A percentile compares a stretch with the other conserved stretches of the same genome.
Evolutionary conservation across 768 basidiomycete species (phyloP).

Genomic region (Lactarius tabidus): DNA sequence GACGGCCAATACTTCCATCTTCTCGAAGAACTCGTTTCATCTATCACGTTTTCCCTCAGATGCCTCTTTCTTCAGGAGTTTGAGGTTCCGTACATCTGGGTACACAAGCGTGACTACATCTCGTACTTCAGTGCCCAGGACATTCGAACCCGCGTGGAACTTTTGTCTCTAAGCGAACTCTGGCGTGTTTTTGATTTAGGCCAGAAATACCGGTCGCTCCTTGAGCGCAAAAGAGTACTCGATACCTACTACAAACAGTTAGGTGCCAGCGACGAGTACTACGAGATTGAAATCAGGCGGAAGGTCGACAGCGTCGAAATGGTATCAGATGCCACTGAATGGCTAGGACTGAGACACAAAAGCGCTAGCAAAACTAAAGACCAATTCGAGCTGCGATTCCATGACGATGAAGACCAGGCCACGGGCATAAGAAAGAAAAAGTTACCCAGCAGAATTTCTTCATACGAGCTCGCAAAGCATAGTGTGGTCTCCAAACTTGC

Average conservation of each 20-base stretch:
- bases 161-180: slow-evolving; percentile 74
- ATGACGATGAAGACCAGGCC: slow-evolving; percentile 60
- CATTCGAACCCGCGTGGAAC: slow-evolving; percentile 56
- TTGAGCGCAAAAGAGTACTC: slow-evolving; percentile 67
- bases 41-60: slow-evolving; percentile 73
- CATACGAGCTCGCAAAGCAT: slow-evolving; percentile 81
- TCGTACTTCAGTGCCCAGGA: slow-evolving; percentile 71
- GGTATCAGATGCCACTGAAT: slow-evolving; percentile 87
- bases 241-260: slow-evolving; percentile 63
- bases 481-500: slow-evolving; percentile 74
- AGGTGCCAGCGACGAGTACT: slow-evolving; percentile 68
- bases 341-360: slow-evolving; percentile 83
- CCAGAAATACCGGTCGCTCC: slow-evolving; percentile 82
- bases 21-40: slow-evolving; percentile 64
- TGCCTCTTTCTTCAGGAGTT: slow-evolving; percentile 84
- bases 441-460: slow-evolving; percentile 77
- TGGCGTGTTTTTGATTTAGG: slow-evolving; percentile 93
- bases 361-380: slow-evolving; percentile 56
- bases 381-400: slow-evolving; percentile 57
- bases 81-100: slow-evolving; percentile 95
- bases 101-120: slow-evolving; percentile 89
- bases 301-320: slow-evolving; percentile 80
- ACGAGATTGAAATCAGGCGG: slow-evolving; percentile 61
- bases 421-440: slow-evolving; percentile 61
- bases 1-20: slow-evolving; percentile 58